Percentiles rank a stretch among this genome's conserved stretches.
Conservation (phyloP, 164 flowering plant genomes). For the Stephania japonica region DNA sequence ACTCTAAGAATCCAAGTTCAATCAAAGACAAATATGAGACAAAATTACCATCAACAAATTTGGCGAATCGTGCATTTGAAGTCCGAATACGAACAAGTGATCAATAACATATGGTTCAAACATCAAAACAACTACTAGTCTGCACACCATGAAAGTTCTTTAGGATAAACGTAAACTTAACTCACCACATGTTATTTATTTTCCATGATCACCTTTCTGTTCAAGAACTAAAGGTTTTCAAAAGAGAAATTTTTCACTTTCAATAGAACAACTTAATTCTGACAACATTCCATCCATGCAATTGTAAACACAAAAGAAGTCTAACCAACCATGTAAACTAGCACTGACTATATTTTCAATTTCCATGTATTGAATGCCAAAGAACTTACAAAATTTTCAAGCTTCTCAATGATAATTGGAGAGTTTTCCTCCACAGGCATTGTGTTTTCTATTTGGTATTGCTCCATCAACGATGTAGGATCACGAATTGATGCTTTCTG, state of each 20-base stretch:
- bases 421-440: slow-evolving; percentile 3
- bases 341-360: no score
- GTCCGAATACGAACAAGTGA: no score
- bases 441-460: neutral
- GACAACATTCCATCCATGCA: neutral
- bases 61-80: no score
- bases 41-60: no score
- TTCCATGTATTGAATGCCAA: neutral
- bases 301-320: neutral
- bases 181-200: neutral
- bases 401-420: neutral
- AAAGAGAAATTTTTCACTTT: neutral
- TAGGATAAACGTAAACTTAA: neutral
- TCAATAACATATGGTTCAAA: no score
- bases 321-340: neutral
- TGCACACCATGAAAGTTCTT: no score
- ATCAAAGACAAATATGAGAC: no score
- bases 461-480: neutral
- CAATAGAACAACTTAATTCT: neutral
- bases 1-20: no score
- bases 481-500: neutral
- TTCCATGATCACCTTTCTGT: no score
- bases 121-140: no score
- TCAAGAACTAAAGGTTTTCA: no score
- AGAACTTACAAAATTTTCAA: slow-evolving; percentile 2